Evolutionary conservation across 1,284 basidiomycete genomes (phyloP).

Genomic region (Fomitiporia mediterranea): DNA sequence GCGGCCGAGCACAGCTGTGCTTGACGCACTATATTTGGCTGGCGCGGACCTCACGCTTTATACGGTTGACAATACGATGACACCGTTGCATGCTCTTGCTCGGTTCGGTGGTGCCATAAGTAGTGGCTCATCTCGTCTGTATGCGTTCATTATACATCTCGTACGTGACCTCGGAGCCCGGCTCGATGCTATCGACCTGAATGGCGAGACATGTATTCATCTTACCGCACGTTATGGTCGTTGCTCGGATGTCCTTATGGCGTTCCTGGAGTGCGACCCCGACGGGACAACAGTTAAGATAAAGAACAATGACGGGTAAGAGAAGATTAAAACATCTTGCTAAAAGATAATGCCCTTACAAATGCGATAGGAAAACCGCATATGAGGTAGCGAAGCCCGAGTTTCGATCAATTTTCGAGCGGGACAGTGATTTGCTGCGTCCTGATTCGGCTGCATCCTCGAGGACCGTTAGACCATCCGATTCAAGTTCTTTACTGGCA

Average conservation of each 20-base stretch:
- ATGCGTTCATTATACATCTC: slow-evolving; percentile 58
- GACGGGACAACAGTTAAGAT: slow-evolving; percentile 49
- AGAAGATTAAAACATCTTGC: slow-evolving; percentile 25
- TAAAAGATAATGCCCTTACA: background rate
- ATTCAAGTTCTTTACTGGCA: slow-evolving; percentile 31
- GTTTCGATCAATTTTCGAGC: slow-evolving; percentile 53
- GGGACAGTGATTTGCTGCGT: slow-evolving; percentile 41
- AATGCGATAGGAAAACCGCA: slow-evolving; percentile 50
- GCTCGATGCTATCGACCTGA: slow-evolving; percentile 63
- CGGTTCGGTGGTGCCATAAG: slow-evolving; percentile 37
- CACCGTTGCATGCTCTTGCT: slow-evolving; percentile 67
- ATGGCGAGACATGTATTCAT: slow-evolving; percentile 91
- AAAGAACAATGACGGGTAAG: slow-evolving; percentile 62
- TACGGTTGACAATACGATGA: slow-evolving; percentile 58
- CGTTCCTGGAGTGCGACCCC: slow-evolving; percentile 59
- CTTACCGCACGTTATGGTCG: slow-evolving; percentile 89
- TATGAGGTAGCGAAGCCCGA: slow-evolving; percentile 60
- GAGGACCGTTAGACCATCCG: slow-evolving; percentile 48
- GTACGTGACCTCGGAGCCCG: slow-evolving; percentile 63
- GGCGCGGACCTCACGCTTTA: slow-evolving; percentile 69
- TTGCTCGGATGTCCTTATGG: slow-evolving; percentile 53
- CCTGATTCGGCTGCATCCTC: slow-evolving; percentile 51
- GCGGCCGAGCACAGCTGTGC: slow-evolving; percentile 51
- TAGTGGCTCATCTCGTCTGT: slow-evolving; percentile 33
- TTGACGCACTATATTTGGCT: slow-evolving; percentile 66